Base-by-base conservation (phyloP, 148 eudicot genomes). In the Nyssa sinensis region DNA sequence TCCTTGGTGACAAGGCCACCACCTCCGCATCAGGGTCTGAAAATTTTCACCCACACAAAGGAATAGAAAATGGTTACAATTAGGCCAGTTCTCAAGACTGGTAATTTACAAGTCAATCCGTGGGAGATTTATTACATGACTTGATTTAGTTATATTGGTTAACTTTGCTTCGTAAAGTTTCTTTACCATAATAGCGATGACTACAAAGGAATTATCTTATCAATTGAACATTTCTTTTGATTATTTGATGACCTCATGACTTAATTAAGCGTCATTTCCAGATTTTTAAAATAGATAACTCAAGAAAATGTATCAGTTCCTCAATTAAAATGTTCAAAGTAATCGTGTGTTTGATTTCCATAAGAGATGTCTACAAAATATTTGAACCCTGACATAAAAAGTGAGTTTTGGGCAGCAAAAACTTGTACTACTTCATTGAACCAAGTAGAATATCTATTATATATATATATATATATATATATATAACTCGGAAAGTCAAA, bases 11-110 rank as follows among this genome's bases (percentile, higher is more conserved):
- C 66, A 84, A 74, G 37, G 86, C 83, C 76, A 84, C 79, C 5
- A 80, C 81, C 31, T 84, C 83, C 4, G 86, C 86, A 33, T 84
- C 86, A 32, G 83, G 86, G 35, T 84, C 83, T 80, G 70, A 24
- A 34, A 65, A 65, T 21, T 63, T 62, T 32, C 68, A 65, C 17
- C 33, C 16, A 65, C 24, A 32, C 21, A 3, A 44, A 44, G 7
- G 2, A 41, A 8, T 3, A 11, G 51, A 44, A 12, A 44, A 11
- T 44, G 16, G 17, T 13, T 44, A 44, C n/a, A n/a, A n/a, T n/a
- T n/a, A n/a, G n/a, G n/a, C n/a, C n/a, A n/a, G n/a, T n/a, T n/a
- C n/a, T n/a, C n/a, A n/a, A n/a, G n/a, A n/a, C n/a, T n/a, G n/a
- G n/a, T n/a, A n/a, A n/a, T n/a, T n/a, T n/a, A n/a, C n/a, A n/a